Base-by-base conservation (phyloP, 2,329 filamentous ascomycete genomes). In the Penicillium nordicum region DNA sequence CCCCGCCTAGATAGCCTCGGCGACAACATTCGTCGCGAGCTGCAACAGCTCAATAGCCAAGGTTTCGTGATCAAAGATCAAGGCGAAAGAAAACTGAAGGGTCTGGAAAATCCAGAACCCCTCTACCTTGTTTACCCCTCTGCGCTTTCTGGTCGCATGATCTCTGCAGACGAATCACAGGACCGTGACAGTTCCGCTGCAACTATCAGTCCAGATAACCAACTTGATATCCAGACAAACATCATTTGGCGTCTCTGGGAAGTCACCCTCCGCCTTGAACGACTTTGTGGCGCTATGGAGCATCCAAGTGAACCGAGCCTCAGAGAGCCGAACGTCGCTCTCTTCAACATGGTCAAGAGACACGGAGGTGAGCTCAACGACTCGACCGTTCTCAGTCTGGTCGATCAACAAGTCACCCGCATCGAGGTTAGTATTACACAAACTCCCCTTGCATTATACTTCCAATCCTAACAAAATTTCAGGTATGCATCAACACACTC, bases 51-150 rank as follows among this genome's bases (percentile, higher is more conserved):
- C 27, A 94, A 88, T 65, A 92, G 87, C 46, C 91, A 96, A 74
- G 94, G 94, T 8, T 99, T 97, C 69, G 91, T 96, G 71, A 92
- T 97, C 69, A 97, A 97, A 74, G 92, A 97, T 67, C 88, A 96
- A 72, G 94, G 94, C 47, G 92, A 97, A 74, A 88, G 88, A 64
- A 97, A 96, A 70, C 82, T 99, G 55, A 99, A 99, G 76, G 94
- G 94, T 30, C 85, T 99, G 12, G 94, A 99, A 75, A 99, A 99
- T 70, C 93, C 94, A 0, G 94, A 99, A 73, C 88, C 92, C 58
- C 88, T 99, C 64, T 97, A 96, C 76, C 87, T 96, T 57, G 89
- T 99, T 72, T 99, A 97, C 72, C 93, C 94, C 2, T 92, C 96
- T 72, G 85, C 88, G 0, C 83, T 99, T 32, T 86, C 89, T 12